Conservation (phyloP, 345 rosid genomes). For the Lepidium sativum region DNA sequence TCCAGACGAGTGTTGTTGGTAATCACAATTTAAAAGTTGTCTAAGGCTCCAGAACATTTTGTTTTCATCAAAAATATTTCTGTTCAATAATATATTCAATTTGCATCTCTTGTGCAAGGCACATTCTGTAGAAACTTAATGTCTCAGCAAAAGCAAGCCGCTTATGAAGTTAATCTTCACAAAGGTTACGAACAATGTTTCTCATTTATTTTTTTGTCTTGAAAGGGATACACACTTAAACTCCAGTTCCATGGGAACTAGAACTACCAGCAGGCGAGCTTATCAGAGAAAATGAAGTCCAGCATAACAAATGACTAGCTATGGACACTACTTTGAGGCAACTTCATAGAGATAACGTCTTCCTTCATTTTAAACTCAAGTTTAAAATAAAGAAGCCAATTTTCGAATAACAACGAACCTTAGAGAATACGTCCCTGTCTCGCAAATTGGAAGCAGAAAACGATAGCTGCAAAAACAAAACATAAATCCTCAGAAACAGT, state of each 20-base stretch:
- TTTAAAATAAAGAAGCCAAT: neutral
- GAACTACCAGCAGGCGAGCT: neutral
- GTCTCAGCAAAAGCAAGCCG: neutral
- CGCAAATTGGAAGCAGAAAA: constrained; percentile 65
- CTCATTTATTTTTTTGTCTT: neutral
- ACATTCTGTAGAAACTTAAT: neutral
- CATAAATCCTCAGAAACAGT: neutral
- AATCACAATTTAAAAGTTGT: neutral
- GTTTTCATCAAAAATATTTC: neutral
- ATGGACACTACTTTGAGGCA: neutral
- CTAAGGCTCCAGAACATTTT: neutral
- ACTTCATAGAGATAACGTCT: neutral
- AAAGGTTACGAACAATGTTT: neutral
- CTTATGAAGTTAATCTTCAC: no score
- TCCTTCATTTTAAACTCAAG: neutral
- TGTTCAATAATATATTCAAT: neutral
- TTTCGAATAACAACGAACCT: constrained; percentile 36
- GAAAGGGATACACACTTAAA: no score
- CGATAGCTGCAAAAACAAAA: constrained; percentile 63
- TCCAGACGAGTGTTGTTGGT: neutral
- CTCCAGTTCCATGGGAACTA: no score
- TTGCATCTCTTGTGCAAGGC: neutral
- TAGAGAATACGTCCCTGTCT: constrained; percentile 70
- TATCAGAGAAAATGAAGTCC: neutral
- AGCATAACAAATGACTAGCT: neutral